Conservation (phyloP, 345 rosid genomes). For the Isatis tinctoria region DNA sequence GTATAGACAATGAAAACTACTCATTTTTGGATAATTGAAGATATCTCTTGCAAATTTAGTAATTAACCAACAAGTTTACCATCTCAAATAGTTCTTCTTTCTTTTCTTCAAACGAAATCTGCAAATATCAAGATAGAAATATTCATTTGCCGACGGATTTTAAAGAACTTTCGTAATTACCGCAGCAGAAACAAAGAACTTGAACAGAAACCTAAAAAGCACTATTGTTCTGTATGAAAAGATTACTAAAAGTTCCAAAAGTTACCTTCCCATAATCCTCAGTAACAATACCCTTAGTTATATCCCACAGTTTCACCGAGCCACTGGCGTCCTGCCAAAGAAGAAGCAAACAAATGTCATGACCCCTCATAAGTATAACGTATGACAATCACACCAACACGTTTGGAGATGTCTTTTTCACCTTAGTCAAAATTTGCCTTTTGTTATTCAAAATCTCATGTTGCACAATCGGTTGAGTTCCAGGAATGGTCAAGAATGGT, state of each 20-base stretch:
- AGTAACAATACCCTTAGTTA: neutral
- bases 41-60: no score
- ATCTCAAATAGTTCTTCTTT: slow-evolving; percentile 93
- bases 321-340: slow-evolving; percentile 77
- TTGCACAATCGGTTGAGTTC: slow-evolving; percentile 86
- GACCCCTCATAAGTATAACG: neutral
- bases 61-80: slow-evolving; percentile 27
- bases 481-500: slow-evolving; percentile 66
- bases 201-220: no score
- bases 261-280: neutral
- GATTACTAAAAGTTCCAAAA: no score
- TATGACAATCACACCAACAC: neutral
- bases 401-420: slow-evolving; percentile 22
- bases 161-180: no score
- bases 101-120: slow-evolving; percentile 91
- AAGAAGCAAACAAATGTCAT: slow-evolving; percentile 18
- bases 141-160: no score
- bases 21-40: no score
- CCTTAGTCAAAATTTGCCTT: slow-evolving; percentile 98
- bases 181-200: no score
- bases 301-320: slow-evolving; percentile 52
- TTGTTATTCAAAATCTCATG: slow-evolving; percentile 93
- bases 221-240: no score
- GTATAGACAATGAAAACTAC: no score
- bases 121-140: neutral